Evolutionary conservation across 345 rosid species (phyloP).

Genomic region (Turnera subulata): DNA sequence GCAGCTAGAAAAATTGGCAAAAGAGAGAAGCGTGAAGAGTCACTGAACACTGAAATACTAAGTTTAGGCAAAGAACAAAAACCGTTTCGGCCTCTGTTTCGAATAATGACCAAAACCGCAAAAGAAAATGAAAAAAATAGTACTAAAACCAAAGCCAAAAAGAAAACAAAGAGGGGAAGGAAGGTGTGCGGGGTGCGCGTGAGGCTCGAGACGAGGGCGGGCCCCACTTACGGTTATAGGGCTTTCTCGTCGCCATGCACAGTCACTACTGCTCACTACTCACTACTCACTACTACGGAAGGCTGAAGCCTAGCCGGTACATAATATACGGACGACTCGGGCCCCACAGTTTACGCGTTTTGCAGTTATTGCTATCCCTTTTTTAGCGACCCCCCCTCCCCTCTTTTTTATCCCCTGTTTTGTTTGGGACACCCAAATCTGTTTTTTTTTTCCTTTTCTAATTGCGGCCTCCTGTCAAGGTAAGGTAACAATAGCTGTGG

Average conservation of each 20-base stretch:
- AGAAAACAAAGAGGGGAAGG: neutral
- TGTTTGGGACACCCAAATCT: too few species aligned
- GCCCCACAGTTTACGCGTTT: constrained; percentile 13
- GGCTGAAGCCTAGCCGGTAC: neutral
- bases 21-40: neutral
- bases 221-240: constrained; percentile 13
- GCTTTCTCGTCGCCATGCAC: neutral
- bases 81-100: too few species aligned
- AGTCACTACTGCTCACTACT: too few species aligned
- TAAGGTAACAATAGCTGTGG: neutral
- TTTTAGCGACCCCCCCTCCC: neutral
- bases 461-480: neutral
- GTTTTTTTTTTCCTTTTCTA: neutral
- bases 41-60: too few species aligned
- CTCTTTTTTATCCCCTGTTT: too few species aligned
- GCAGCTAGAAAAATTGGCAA: neutral
- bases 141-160: neutral
- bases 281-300: too few species aligned
- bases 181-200: neutral
- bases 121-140: neutral
- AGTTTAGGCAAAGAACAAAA: too few species aligned
- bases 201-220: constrained; percentile 6
- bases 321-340: neutral
- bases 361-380: neutral
- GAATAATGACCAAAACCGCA: neutral